Evolutionary conservation across 1,284 basidiomycete species (phyloP).

Genomic region (Ceratobasidium sp.): DNA sequence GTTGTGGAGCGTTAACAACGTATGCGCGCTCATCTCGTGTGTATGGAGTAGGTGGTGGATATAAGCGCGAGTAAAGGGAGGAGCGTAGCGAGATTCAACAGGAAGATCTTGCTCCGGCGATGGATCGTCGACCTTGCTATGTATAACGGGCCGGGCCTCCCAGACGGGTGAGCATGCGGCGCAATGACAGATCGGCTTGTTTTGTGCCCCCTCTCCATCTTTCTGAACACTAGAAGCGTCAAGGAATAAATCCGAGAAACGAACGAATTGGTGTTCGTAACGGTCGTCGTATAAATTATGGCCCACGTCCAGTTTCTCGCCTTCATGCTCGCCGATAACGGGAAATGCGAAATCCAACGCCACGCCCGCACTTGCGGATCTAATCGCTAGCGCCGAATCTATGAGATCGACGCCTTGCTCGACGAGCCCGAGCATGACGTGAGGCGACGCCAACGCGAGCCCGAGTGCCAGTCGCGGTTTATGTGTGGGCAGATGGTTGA

Average conservation of each 20-base stretch:
- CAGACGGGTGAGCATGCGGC: constrained; percentile 71
- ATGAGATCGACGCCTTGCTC: constrained; percentile 78
- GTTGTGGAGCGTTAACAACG: constrained; percentile 80
- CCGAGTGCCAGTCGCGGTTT: constrained; percentile 76
- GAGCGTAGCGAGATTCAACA: constrained; percentile 34
- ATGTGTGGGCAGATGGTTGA: constrained; percentile 63
- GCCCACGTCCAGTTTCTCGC: constrained; percentile 65
- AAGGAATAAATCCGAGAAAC: constrained; percentile 62
- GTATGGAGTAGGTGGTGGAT: constrained; percentile 85
- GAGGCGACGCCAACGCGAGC: constrained; percentile 70
- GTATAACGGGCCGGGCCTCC: constrained; percentile 60
- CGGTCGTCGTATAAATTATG: constrained; percentile 74
- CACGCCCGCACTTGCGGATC: constrained; percentile 74
- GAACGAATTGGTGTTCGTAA: constrained; percentile 72
- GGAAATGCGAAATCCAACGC: constrained; percentile 84
- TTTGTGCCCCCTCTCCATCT: constrained; percentile 27
- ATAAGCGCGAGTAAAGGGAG: constrained; percentile 76
- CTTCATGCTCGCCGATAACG: constrained; percentile 39
- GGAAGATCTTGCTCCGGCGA: constrained; percentile 48
- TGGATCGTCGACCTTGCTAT: constrained; percentile 64
- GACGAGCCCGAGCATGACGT: constrained; percentile 77
- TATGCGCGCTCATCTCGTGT: constrained; percentile 87
- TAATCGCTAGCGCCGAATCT: constrained; percentile 77
- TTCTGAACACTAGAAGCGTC: constrained; percentile 54
- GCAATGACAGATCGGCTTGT: constrained; percentile 65